Percentiles rank a stretch among this genome's conserved stretches.
phyloP scores from a whole-genome alignment of 2,329 filamentous ascomycete species.

The Purpureocillium takamizusanense region DNA sequence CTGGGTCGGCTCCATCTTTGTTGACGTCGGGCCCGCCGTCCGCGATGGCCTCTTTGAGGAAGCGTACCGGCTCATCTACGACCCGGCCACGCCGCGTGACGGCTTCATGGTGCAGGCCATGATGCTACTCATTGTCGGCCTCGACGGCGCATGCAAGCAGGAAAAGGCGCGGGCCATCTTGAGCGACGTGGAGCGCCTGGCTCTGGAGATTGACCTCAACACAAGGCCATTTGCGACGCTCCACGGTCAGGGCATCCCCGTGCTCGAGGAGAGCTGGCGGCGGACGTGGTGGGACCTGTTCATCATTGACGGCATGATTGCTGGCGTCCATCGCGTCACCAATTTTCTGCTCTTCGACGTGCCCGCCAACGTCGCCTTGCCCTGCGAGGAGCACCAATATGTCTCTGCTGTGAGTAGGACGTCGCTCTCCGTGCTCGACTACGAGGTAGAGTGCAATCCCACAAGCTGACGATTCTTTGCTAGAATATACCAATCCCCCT shows the following conservation, averaged over 20 bases:
- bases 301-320: constrained; percentile 76
- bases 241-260: constrained; percentile 53
- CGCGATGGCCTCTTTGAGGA: constrained; percentile 48
- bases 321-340: constrained; percentile 66
- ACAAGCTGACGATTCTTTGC: background rate
- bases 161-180: constrained; percentile 60
- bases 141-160: constrained; percentile 69
- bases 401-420: constrained; percentile 39
- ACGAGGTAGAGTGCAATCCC: too few relatives aligned
- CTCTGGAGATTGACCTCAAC: constrained; percentile 70
- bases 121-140: constrained; percentile 64
- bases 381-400: constrained; percentile 76
- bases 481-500: constrained; percentile 50
- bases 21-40: constrained; percentile 33
- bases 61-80: constrained; percentile 41
- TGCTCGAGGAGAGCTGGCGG: constrained; percentile 75
- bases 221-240: constrained; percentile 54
- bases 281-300: constrained; percentile 87
- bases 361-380: constrained; percentile 59
- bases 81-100: constrained; percentile 36
- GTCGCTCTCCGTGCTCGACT: background rate
- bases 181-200: constrained; percentile 57
- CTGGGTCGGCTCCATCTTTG: constrained; percentile 47
- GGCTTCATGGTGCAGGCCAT: constrained; percentile 68
- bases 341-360: constrained; percentile 63